These are phyloP conservation scores for Rhizophora apiculata DNA, from an alignment of 345 rosid genomes.

Conservation along the genomic window DNA sequence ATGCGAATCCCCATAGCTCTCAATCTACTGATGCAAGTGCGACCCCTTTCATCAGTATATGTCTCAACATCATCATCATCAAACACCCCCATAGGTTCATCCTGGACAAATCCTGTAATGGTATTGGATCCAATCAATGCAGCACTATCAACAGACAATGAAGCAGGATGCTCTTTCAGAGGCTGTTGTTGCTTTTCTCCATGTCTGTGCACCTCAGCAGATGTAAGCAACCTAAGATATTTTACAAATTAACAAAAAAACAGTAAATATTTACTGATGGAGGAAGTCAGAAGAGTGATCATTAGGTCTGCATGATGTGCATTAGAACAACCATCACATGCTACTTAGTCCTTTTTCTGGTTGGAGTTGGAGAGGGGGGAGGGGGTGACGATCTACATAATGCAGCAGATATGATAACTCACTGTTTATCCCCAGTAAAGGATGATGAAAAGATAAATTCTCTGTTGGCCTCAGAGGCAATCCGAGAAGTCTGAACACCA, in stretches of 20 bases:
- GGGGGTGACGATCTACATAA: too few species aligned
- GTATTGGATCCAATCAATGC: slow-evolving; percentile 39
- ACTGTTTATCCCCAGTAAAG: slow-evolving; percentile 90
- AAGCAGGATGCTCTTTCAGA: slow-evolving; percentile 24
- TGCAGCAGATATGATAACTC: slow-evolving; percentile 23
- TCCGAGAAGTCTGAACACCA: slow-evolving; percentile 85
- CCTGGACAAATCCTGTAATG: slow-evolving; percentile 30
- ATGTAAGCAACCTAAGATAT: slow-evolving; percentile 53
- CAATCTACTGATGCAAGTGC: slow-evolving; percentile 58
- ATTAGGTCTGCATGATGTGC: not conserved
- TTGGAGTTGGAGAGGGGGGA: too few species aligned
- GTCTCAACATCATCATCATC: slow-evolving; percentile 64
- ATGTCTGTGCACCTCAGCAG: slow-evolving; percentile 46
- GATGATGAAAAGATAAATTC: slow-evolving; percentile 91
- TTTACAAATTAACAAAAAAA: slow-evolving; percentile 8
- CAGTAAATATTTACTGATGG: slow-evolving; percentile 6
- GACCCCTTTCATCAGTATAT: slow-evolving; percentile 81
- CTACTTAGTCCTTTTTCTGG: too few species aligned
- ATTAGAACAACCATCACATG: not conserved
- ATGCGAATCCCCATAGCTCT: slow-evolving; percentile 92
- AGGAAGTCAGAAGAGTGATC: not conserved
- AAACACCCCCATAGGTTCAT: slow-evolving; percentile 35
- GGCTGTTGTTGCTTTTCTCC: slow-evolving; percentile 37
- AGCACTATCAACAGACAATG: slow-evolving; percentile 29
- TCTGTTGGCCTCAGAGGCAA: slow-evolving; percentile 93